phyloP scores from a whole-genome alignment of 805 yeast genomes.

The Candida silvicultrix region DNA sequence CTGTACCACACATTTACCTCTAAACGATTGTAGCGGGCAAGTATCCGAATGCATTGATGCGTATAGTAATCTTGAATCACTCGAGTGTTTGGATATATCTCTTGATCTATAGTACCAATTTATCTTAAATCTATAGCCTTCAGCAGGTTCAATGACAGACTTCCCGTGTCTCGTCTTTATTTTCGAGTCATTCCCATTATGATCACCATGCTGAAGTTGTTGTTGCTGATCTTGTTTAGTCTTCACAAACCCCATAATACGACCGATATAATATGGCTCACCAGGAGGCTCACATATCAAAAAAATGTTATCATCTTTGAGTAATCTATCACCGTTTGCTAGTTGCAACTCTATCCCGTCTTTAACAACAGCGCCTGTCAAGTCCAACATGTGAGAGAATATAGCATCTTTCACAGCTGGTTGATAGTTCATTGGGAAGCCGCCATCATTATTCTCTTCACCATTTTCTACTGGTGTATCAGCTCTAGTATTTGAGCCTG shows the following conservation, averaged over 20 bases:
- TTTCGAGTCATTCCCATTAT: constrained; percentile 14
- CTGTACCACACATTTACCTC: constrained; percentile 70
- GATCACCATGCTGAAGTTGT: constrained; percentile 1
- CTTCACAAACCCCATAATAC: constrained; percentile 65
- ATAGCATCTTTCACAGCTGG: constrained; percentile 9
- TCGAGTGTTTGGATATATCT: constrained; percentile 62
- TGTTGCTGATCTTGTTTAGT: constrained; percentile 17
- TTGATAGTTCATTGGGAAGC: constrained; percentile 19
- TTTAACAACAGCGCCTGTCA: constrained; percentile 31
- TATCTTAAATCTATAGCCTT: constrained; percentile 54
- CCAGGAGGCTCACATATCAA: constrained; percentile 91
- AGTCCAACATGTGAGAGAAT: constrained; percentile 31
- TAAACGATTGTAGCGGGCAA: constrained; percentile 66
- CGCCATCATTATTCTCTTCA: constrained; percentile 3
- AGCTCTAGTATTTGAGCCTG: background rate
- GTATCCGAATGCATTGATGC: constrained; percentile 84
- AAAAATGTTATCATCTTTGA: constrained; percentile 55
- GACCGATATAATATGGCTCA: constrained; percentile 87
- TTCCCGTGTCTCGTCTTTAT: constrained; percentile 7
- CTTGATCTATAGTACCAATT: constrained; percentile 92
- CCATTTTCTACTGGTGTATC: background rate
- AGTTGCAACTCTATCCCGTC: constrained; percentile 14
- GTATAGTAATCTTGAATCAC: constrained; percentile 69
- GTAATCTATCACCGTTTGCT: constrained; percentile 16
- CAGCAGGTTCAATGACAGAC: constrained; percentile 36